Percentiles rank a stretch among this genome's conserved stretches.
These are phyloP conservation scores for Alternaria incomplexa DNA, from an alignment of 2,329 filamentous ascomycete genomes.

Conservation along the genomic window DNA sequence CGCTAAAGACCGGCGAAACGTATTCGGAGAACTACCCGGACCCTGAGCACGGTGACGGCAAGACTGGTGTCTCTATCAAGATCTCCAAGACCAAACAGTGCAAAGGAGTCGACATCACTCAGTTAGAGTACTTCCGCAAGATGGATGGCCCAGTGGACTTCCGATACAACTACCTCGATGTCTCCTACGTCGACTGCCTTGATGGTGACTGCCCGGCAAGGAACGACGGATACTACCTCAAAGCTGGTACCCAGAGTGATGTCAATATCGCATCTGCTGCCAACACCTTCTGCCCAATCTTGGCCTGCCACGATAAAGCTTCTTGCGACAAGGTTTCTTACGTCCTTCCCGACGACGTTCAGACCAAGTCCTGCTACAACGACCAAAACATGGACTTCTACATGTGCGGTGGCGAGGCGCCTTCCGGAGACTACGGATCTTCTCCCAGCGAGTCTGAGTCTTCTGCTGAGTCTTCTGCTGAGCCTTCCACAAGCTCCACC, in stretches of 20 bases:
- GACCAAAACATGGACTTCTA: constrained; percentile 40
- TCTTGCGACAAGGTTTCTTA: constrained; percentile 41
- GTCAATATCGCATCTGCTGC: constrained; percentile 17
- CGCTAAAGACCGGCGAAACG: constrained; percentile 37
- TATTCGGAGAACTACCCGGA: too few relatives aligned
- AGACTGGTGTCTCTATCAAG: constrained; percentile 52
- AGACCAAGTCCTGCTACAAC: constrained; percentile 42
- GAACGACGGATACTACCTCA: constrained; percentile 43
- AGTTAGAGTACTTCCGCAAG: constrained; percentile 48
- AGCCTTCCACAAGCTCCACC: constrained; percentile 4
- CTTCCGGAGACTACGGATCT: constrained; percentile 21
- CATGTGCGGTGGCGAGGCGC: constrained; percentile 42
- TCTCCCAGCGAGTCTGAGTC: constrained; percentile 9
- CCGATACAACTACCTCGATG: constrained; percentile 44
- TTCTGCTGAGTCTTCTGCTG: constrained; percentile 2
- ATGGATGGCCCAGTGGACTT: constrained; percentile 12
- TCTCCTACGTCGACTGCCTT: constrained; percentile 48
- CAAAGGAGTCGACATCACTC: constrained; percentile 39
- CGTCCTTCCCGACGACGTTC: constrained; percentile 38
- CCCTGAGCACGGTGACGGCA: too few relatives aligned
- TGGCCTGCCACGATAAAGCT: constrained; percentile 28
- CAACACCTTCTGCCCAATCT: constrained; percentile 42
- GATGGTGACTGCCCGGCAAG: constrained; percentile 39
- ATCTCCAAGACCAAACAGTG: constrained; percentile 42
- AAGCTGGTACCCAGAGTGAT: constrained; percentile 28